Conservation (phyloP, 2,329 filamentous ascomycete genomes). For the Xylaria sp. region DNA sequence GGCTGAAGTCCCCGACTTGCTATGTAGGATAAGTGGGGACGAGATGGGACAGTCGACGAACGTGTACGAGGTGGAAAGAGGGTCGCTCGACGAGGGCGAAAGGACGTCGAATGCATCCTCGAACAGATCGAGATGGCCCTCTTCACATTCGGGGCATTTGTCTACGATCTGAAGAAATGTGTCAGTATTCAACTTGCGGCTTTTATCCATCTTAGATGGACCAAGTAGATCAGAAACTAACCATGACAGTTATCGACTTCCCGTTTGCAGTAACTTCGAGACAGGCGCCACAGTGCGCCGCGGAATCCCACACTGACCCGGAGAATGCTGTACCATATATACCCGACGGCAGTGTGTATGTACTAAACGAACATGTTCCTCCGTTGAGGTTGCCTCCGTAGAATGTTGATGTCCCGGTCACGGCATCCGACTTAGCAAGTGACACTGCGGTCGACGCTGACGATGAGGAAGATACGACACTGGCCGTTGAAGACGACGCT, state of each 20-base stretch:
- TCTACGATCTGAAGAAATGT: constrained; percentile 55
- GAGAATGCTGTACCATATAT: constrained; percentile 72
- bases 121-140: constrained; percentile 59
- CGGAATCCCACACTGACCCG: constrained; percentile 65
- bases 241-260: constrained; percentile 72
- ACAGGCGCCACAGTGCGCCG: constrained; percentile 70
- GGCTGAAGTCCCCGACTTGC: constrained; percentile 57
- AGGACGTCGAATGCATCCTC: constrained; percentile 55
- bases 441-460: constrained; percentile 9
- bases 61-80: constrained; percentile 55
- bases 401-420: constrained; percentile 60
- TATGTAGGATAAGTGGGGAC: constrained; percentile 56
- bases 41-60: constrained; percentile 57
- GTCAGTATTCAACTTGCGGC: constrained; percentile 5
- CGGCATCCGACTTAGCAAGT: constrained; percentile 34
- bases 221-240: constrained; percentile 48
- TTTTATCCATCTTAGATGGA: neutral
- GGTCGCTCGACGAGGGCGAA: constrained; percentile 51
- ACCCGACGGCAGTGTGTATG: constrained; percentile 68
- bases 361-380: constrained; percentile 72
- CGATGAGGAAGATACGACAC: neutral
- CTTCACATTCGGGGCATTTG: constrained; percentile 56
- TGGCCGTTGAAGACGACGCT: neutral
- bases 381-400: constrained; percentile 67
- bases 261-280: constrained; percentile 68